Percentiles rank a stretch among this genome's conserved stretches.
Conservation (phyloP, 2,329 filamentous ascomycete species). For the Chaetoscypha palmicola region DNA sequence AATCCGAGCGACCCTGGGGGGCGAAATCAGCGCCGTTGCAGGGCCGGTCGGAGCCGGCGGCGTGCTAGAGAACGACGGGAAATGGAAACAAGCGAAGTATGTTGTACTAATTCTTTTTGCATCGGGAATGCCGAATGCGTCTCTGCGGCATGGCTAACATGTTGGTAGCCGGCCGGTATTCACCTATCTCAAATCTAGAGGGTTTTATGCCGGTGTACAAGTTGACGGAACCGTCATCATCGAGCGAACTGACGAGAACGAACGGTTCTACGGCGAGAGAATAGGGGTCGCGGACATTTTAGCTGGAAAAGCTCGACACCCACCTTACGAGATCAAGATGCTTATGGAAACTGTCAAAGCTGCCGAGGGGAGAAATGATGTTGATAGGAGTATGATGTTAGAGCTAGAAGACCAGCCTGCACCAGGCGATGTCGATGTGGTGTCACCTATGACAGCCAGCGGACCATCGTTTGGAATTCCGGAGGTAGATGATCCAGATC, state of each 20-base stretch:
- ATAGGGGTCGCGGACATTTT: conserved; percentile 57
- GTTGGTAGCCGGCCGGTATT: conserved; percentile 50
- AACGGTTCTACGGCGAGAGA: conserved; percentile 69
- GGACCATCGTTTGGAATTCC: conserved; percentile 67
- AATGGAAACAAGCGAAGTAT: conserved; percentile 52
- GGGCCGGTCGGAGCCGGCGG: conserved; percentile 75
- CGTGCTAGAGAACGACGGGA: conserved; percentile 26
- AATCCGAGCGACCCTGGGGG: conserved; percentile 70
- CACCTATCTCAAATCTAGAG: conserved; percentile 83
- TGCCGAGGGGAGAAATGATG: conserved; percentile 74
- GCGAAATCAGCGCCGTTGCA: conserved; percentile 68
- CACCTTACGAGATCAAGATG: conserved; percentile 36
- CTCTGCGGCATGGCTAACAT: conserved; percentile 8
- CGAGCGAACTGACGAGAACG: conserved; percentile 82
- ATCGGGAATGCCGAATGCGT: too few species aligned
- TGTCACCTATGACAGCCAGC: conserved; percentile 29
- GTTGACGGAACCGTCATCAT: conserved; percentile 83
- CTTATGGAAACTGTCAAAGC: conserved; percentile 70
- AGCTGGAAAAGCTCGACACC: conserved; percentile 27
- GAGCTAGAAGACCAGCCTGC: conserved; percentile 58
- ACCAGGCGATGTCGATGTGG: conserved; percentile 65
- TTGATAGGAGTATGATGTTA: conserved; percentile 61
- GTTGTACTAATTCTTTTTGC: conserved; percentile 1
- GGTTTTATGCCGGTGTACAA: conserved; percentile 80
- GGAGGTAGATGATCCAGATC: conserved; percentile 75